Base-by-base conservation (phyloP, 495 filamentous ascomycete genomes). In the Clohesyomyces aquaticus region DNA sequence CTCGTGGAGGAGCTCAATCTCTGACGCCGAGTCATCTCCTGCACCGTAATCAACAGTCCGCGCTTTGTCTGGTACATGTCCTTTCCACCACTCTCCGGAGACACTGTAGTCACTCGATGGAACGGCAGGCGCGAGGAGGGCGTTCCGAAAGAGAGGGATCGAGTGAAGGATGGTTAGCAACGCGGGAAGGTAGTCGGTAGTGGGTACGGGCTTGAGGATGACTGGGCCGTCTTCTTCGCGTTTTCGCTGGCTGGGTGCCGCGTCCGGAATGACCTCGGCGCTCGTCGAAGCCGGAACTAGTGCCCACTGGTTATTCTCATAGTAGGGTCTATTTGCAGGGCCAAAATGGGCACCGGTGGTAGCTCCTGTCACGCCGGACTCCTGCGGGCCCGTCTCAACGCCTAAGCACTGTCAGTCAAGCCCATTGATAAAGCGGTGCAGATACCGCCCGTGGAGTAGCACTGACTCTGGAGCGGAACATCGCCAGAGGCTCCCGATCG, bases 51-150 rank as follows among this genome's bases (percentile, higher is more conserved):
- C 79, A n/a, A 86, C 79, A 18, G 85, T 79, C 32, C 82, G 83
- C 11, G 85, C 80, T 1, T 78, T 74, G 32, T 81, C 77, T 29
- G 93, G 88, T 0, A 78, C 63, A 10, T 82, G 79, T 4, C 92
- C 93, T 67, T 85, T 87, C 93, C 93, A 97, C 93, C 93, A 97
- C 22, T 93, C 85, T 9, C 81, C 73, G 61, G 89, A 80, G 57
- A 82, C 76, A 0, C 88, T 88, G 65, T 94, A 95, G 54, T 87
- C 82, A 3, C 77, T 75, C 11, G 85, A 77, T 28, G 75, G 57
- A 35, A 77, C 69, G 63, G 78, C 72, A 38, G 80, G 74, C 21
- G 81, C 77, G 14, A 96, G 78, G 28, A 97, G 79, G 8, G 86
- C 81, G 66, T 94, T 90, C 49, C 91, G 82, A 14, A 86, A 87